phyloP scores from a whole-genome alignment of 116 monocot genomes.

The Posidonia oceanica region DNA sequence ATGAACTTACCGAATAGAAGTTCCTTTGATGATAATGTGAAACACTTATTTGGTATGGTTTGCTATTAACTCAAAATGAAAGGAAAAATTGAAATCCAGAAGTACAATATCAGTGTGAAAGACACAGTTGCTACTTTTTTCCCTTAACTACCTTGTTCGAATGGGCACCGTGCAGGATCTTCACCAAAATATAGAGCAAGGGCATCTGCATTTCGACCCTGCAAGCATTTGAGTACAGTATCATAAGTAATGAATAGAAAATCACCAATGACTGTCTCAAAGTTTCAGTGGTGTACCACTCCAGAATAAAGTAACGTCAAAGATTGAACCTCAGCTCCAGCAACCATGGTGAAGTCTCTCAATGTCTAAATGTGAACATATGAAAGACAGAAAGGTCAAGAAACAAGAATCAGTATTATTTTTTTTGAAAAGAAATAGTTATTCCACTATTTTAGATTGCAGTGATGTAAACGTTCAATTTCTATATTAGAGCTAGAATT shows the following conservation, averaged over 20 bases:
- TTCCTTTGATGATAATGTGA: too few relatives aligned
- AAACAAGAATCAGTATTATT: not conserved
- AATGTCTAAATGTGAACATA: constrained; percentile 1
- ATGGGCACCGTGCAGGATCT: constrained; percentile 81
- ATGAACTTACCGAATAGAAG: too few relatives aligned
- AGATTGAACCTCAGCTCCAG: constrained; percentile 53
- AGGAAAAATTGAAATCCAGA: too few relatives aligned
- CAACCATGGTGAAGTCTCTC: constrained; percentile 42
- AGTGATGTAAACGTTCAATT: too few relatives aligned
- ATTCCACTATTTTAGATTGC: too few relatives aligned
- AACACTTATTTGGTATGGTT: too few relatives aligned
- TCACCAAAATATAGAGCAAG: constrained; percentile 87
- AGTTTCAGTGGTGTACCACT: constrained; percentile 41
- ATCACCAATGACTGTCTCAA: not conserved
- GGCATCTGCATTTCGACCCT: constrained; percentile 87
- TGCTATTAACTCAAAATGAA: too few relatives aligned
- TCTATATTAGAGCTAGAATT: too few relatives aligned
- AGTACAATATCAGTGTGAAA: too few relatives aligned
- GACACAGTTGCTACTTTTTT: not conserved
- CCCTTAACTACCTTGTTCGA: constrained; percentile 68
- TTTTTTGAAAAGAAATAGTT: too few relatives aligned
- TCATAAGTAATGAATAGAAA: not conserved
- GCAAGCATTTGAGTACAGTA: constrained; percentile 3
- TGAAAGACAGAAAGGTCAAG: not conserved
- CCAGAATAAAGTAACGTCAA: constrained; percentile 44